Base-by-base conservation (phyloP, 2,329 filamentous ascomycete genomes). In the Fusarium verticillioides region DNA sequence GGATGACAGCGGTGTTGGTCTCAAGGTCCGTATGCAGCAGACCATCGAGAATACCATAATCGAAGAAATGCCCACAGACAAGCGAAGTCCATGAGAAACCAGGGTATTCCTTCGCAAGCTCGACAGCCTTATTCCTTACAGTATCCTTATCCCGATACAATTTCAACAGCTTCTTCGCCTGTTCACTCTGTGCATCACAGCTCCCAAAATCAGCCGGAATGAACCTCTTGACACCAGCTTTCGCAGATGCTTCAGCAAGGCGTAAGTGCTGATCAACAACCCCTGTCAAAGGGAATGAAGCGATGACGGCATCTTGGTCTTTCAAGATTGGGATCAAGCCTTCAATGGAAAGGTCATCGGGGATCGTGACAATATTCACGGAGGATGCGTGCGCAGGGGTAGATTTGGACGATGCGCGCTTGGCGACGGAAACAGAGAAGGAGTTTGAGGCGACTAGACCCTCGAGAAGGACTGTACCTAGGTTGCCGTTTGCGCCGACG, bases 141-240 rank as follows among this genome's bases (percentile, higher is more conserved):
- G 72, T 60, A 16, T 78, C 76, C 76, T 83, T 83, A 58, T 81
- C 80, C 18, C 80, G 77, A 62, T 83, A 83, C 2, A 83, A 74
- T 61, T 78, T 76, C 26, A 83, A 66, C 6, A 80, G 66, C 28
- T 77, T 75, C 66, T 79, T 79, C 1, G 80, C 77, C 72, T 84
- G 80, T 32, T 80, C 80, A n/a, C 75, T 78, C 47, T 78, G 75
- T 3, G 81, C 80, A 66, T 83, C 81, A 57, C 81, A 82, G 70
- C 79, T 78, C 39, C 83, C 84, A 66, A 87, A 92, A 73, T 92
- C 90, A 19, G 87, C 87, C 5, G 90, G 89, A 44, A 92, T 83
- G 81, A 90, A 91, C 32, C 89, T 85, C 72, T 88, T 85, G 5
- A 92, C 89, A 28, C 90, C 89, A 9, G 89, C 90, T 10, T 84